Evolutionary conservation across 306 rosid genomes (phyloP), one percentile per base, ranked within the genome.

Genomic region (Cicer arietinum): DNA sequence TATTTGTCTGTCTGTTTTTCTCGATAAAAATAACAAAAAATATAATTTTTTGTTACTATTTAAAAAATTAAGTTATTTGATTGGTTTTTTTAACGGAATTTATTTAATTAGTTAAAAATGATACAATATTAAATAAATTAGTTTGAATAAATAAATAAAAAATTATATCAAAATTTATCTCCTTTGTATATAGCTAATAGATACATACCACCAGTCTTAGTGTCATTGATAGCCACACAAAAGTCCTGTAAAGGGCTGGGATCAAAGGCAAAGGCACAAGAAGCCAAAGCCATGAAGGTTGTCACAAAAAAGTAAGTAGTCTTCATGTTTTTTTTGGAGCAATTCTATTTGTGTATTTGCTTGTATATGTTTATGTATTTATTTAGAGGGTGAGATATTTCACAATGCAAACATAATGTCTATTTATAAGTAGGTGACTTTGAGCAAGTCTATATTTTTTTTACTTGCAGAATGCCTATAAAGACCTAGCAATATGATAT

Each of bases 211-310:
- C 72, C 64, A 3, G 1, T 37, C 30, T 67, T 67, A 41, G 80
- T 56, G 50, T 67, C 74, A 67, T 76, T 67, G 68, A 76, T 56
- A 54, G 80, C 80, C 41, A 76, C 80, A 76, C 80, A 76, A 25
- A 76, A 76, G 59, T 76, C 80, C 13, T 76, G 68, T 0, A 83
- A 66, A 39, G 86, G 78, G 57, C 81, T 63, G 8, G 86, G 86
- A 60, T 83, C 83, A 45, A 20, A 68, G 45, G 86, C 81, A 46
- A 53, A 56, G 58, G 67, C 74, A 68, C 54, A 10, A 6, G 80
- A 65, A 52, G 73, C 46, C 14, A 76, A 54, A 13, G 73, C 80
- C 56, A 76, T 52, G 5, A 61, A 47, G 54, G 62, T 25, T 8
- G 1, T 7, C 16, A 69, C 16, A 48, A 78, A 51, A 47, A 68